A percentile compares a stretch with the other conserved stretches of the same genome.
Evolutionary conservation across 1,284 basidiomycete genomes (phyloP).

Genomic region (Puccinia triticina): DNA sequence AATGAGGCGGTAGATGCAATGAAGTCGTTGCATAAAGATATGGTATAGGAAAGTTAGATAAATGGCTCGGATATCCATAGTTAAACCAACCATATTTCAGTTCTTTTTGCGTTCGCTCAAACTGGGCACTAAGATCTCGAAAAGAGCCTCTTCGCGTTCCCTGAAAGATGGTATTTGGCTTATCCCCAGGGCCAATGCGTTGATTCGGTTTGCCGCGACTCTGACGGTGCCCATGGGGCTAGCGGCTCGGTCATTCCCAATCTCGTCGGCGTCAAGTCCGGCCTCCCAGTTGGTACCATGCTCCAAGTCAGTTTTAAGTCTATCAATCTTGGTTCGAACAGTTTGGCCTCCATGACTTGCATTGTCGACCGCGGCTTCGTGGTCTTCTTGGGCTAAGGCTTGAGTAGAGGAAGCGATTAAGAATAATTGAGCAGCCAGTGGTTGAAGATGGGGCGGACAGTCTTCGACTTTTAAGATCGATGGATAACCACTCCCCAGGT

Average conservation of each 20-base stretch:
- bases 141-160: conserved; percentile 38
- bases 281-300: conserved; percentile 41
- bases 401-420: conserved; percentile 24
- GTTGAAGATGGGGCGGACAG: conserved; percentile 37
- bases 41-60: not conserved
- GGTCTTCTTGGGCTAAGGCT: conserved; percentile 27
- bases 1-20: not conserved
- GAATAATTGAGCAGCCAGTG: conserved; percentile 26
- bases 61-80: not conserved
- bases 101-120: conserved; percentile 23
- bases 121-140: conserved; percentile 39
- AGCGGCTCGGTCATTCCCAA: not conserved
- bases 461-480: conserved; percentile 24
- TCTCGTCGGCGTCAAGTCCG: not conserved
- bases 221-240: conserved; percentile 35
- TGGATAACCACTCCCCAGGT: conserved; percentile 3
- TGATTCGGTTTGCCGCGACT: conserved; percentile 38
- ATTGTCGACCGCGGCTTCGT: conserved; percentile 7
- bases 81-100: not conserved
- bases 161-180: conserved; percentile 43
- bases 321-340: conserved; percentile 27
- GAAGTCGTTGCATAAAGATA: not conserved
- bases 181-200: conserved; percentile 29
- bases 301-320: conserved; percentile 33
- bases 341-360: conserved; percentile 2